A percentile compares a stretch with the other conserved stretches of the same genome.
These are phyloP conservation scores for Gamarada debralockiae DNA, from an alignment of 495 filamentous ascomycete species.

Conservation along the genomic window DNA sequence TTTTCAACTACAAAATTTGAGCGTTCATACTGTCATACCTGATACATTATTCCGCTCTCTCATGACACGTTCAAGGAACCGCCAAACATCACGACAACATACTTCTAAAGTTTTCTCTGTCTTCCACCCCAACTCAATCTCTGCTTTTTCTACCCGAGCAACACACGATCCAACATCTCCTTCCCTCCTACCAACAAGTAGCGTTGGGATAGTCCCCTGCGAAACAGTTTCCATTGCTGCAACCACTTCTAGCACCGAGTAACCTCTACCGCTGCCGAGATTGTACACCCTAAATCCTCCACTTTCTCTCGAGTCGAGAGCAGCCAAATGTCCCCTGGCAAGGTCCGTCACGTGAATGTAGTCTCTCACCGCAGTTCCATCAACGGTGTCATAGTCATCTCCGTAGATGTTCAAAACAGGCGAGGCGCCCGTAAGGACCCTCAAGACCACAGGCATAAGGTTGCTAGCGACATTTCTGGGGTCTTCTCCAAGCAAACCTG, in stretches of 20 bases:
- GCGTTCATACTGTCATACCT: no score
- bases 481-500: slow-evolving; percentile 61
- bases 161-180: no score
- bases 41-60: no score
- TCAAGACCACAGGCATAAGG: slow-evolving; percentile 57
- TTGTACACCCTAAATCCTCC: slow-evolving; percentile 16
- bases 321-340: slow-evolving; percentile 60
- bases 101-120: no score
- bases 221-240: slow-evolving; percentile 13
- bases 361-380: slow-evolving; percentile 73
- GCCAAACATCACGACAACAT: no score
- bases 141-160: no score
- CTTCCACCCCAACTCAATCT: no score
- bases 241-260: slow-evolving; percentile 16
- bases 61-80: no score
- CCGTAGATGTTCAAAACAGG: slow-evolving; percentile 56
- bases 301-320: slow-evolving; percentile 29
- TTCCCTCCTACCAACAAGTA: no score
- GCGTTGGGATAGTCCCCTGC: no score
- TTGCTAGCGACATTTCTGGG: slow-evolving; percentile 60
- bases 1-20: no score
- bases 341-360: slow-evolving; percentile 65
- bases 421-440: slow-evolving; percentile 54
- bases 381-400: slow-evolving; percentile 59
- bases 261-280: slow-evolving; percentile 9